Evolutionary conservation across 2,329 filamentous ascomycete species (phyloP).

Genomic region (Chaetomiaceae sp.): DNA sequence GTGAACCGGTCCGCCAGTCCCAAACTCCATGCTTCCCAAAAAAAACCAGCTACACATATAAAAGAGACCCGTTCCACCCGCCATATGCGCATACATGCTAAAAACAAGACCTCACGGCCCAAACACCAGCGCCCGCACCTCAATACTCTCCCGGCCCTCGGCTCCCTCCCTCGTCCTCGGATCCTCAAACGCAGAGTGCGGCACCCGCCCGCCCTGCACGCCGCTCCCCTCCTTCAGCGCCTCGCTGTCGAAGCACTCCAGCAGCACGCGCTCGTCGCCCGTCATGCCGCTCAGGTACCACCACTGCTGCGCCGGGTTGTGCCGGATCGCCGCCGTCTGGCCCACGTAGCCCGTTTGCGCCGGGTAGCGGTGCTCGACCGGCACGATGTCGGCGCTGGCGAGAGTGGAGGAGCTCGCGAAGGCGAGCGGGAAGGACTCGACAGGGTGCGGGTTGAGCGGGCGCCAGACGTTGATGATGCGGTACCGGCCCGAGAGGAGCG

Average conservation of each 20-base stretch:
- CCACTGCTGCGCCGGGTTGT: slow-evolving; percentile 61
- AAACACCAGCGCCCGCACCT: slow-evolving; percentile 81
- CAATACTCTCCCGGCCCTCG: slow-evolving; percentile 76
- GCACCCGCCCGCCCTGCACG: slow-evolving; percentile 50
- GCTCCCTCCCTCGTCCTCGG: slow-evolving; percentile 64
- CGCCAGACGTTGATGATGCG: slow-evolving; percentile 88
- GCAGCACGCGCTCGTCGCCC: slow-evolving; percentile 62
- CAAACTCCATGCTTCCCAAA: background rate
- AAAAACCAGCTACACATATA: background rate
- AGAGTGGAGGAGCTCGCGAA: slow-evolving; percentile 61
- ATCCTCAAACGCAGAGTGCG: slow-evolving; percentile 76
- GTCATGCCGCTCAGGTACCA: slow-evolving; percentile 76
- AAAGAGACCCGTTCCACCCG: background rate
- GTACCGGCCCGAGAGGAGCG: slow-evolving; percentile 61
- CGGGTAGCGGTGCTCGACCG: slow-evolving; percentile 71
- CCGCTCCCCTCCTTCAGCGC: slow-evolving; percentile 41
- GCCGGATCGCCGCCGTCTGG: slow-evolving; percentile 64
- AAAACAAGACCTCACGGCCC: slow-evolving; percentile 40
- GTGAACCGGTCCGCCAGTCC: background rate
- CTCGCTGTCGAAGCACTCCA: slow-evolving; percentile 73
- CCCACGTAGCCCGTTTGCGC: slow-evolving; percentile 56
- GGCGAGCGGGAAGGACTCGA: slow-evolving; percentile 61
- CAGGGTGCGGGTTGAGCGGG: slow-evolving; percentile 51
- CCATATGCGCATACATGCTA: background rate
- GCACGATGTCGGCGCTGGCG: slow-evolving; percentile 57